phyloP scores from a whole-genome alignment of 306 rosid genomes.

The Sechiopsis laciniata region DNA sequence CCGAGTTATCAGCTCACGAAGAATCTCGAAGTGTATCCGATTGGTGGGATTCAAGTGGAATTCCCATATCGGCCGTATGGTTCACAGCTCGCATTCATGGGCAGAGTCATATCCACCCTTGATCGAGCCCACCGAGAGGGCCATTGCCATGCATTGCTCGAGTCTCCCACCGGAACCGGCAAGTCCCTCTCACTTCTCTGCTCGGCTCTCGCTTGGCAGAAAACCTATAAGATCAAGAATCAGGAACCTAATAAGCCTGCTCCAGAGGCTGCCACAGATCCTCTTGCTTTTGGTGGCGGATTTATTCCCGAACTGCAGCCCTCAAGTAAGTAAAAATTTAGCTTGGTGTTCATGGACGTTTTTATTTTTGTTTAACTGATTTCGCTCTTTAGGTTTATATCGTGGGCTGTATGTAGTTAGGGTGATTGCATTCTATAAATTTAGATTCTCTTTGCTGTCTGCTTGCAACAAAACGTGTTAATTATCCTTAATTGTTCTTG shows the following conservation, averaged over 20 bases:
- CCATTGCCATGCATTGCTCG: slow-evolving; percentile 86
- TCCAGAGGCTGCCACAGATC: slow-evolving; percentile 54
- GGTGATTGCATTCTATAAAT: background rate
- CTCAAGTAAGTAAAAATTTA: slow-evolving; percentile 29
- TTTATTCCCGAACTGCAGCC: slow-evolving; percentile 56
- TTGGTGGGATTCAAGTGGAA: slow-evolving; percentile 76
- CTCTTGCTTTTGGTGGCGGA: slow-evolving; percentile 73
- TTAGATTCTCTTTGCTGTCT: background rate
- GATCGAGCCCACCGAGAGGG: slow-evolving; percentile 78
- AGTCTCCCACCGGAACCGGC: slow-evolving; percentile 93
- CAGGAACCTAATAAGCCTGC: slow-evolving; percentile 35
- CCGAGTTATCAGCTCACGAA: slow-evolving; percentile 34
- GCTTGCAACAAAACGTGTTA: background rate
- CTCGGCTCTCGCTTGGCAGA: slow-evolving; percentile 89
- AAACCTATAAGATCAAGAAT: slow-evolving; percentile 36
- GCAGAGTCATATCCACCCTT: slow-evolving; percentile 78
- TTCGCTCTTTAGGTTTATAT: background rate
- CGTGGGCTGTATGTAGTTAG: background rate
- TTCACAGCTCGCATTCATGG: slow-evolving; percentile 82
- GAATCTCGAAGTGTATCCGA: slow-evolving; percentile 43
- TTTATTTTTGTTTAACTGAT: background rate
- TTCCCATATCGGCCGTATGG: slow-evolving; percentile 92
- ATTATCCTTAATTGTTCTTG: background rate
- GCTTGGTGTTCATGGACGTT: background rate
- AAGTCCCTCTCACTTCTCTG: slow-evolving; percentile 92